These are phyloP conservation scores for Bromus sterilis DNA, from an alignment of 176 grass and related monocot genomes.

Conservation along the genomic window DNA sequence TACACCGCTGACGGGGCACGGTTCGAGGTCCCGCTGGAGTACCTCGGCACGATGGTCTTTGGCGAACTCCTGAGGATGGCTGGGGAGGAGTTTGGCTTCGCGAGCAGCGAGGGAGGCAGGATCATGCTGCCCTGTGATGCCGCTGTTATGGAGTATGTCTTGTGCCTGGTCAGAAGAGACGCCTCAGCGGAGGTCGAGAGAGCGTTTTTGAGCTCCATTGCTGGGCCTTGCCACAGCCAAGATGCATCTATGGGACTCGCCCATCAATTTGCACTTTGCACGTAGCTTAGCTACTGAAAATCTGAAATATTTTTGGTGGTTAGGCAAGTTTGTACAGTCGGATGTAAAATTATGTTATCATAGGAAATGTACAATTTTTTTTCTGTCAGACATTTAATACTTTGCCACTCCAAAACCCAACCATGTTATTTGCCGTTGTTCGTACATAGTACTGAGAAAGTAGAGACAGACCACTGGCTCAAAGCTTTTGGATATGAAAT, in stretches of 20 bases:
- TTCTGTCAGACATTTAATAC: not conserved
- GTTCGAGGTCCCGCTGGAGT: conserved; percentile 24
- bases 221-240: not conserved
- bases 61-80: conserved; percentile 25
- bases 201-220: conserved; percentile 41
- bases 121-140: conserved; percentile 56
- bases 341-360: not conserved
- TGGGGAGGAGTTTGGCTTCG: conserved; percentile 28
- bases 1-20: conserved; percentile 3
- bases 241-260: not conserved
- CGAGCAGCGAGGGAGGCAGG: not conserved
- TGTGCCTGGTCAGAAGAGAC: conserved; percentile 33
- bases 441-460: not conserved
- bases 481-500: not conserved
- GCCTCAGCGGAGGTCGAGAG: conserved; percentile 38
- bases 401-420: not conserved
- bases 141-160: conserved; percentile 30
- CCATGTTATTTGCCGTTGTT: not conserved
- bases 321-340: not conserved
- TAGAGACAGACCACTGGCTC: not conserved
- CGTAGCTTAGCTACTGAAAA: not conserved
- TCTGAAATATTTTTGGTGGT: not conserved
- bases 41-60: not conserved
- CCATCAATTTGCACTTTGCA: not conserved
- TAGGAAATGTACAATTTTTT: not conserved